Evolutionary conservation across 352 stramenopile genomes (phyloP).

Genomic region (Phytophthora megakarya): DNA sequence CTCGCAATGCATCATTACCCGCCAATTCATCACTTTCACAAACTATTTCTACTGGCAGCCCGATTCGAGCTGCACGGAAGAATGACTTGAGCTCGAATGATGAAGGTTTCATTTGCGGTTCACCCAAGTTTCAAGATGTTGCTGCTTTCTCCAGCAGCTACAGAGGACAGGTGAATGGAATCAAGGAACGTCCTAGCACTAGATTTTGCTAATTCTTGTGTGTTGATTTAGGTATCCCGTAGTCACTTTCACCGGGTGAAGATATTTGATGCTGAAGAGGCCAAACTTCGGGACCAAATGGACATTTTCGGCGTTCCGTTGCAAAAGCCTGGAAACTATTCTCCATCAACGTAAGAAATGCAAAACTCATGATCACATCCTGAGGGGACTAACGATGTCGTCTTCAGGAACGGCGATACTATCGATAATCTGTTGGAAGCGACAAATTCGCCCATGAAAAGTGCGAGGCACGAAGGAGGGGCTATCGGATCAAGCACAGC

Average conservation of each 20-base stretch:
- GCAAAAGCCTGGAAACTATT: conserved; percentile 22
- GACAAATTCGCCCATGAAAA: conserved; percentile 28
- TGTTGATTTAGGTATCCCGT: conserved; percentile 32
- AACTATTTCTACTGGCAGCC: conserved; percentile 26
- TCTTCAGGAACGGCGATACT: conserved; percentile 38
- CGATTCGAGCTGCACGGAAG: conserved; percentile 33
- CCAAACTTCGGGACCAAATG: conserved; percentile 49
- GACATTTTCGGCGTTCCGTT: conserved; percentile 70
- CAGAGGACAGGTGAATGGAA: conserved; percentile 45
- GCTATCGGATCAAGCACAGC: conserved; percentile 3
- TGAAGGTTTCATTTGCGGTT: conserved; percentile 67
- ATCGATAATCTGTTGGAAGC: conserved; percentile 58
- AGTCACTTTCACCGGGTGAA: conserved; percentile 57
- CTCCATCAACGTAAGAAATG: conserved; percentile 19
- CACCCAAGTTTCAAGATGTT: conserved; percentile 55
- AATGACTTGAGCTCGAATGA: conserved; percentile 29
- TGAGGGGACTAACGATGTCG: neutral
- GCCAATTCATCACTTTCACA: neutral
- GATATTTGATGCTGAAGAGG: conserved; percentile 63
- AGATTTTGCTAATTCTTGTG: neutral
- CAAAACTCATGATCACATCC: neutral
- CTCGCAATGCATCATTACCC: conserved; percentile 29
- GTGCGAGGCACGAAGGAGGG: conserved; percentile 9
- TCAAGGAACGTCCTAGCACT: neutral
- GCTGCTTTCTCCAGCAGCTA: conserved; percentile 68